Evolutionary conservation across 305 asterid genomes (phyloP).

Genomic region (Fraxinus xanthoxyloides): DNA sequence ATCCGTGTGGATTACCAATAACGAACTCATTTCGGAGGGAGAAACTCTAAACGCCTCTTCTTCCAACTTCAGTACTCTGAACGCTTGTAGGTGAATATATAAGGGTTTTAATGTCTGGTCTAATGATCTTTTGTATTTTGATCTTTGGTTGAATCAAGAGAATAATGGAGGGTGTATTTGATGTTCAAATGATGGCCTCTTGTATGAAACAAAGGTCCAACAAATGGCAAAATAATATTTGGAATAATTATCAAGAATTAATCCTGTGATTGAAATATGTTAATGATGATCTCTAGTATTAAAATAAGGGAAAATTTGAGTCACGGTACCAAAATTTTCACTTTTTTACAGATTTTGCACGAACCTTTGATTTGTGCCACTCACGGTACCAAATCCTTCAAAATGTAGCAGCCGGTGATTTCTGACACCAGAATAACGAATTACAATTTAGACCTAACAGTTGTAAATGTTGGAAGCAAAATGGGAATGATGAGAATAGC

Average conservation of each 20-base stretch:
- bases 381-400: too few relatives aligned
- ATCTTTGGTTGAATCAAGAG: neutral
- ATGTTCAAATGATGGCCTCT: neutral
- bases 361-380: too few relatives aligned
- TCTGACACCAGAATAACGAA: neutral
- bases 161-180: neutral
- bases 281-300: neutral
- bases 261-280: neutral
- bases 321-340: too few relatives aligned
- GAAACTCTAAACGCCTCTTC: too few relatives aligned
- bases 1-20: too few relatives aligned
- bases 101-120: neutral
- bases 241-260: neutral
- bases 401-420: too few relatives aligned
- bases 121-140: too few relatives aligned
- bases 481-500: neutral
- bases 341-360: too few relatives aligned
- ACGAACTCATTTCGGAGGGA: neutral
- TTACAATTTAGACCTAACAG: neutral
- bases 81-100: neutral
- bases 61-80: neutral
- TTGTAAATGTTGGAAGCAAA: neutral
- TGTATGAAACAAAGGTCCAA: neutral
- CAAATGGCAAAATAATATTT: neutral
- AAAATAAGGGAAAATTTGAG: too few relatives aligned